phyloP scores from a whole-genome alignment of 2,329 filamentous ascomycete species.

The Sporothrix inflata region DNA sequence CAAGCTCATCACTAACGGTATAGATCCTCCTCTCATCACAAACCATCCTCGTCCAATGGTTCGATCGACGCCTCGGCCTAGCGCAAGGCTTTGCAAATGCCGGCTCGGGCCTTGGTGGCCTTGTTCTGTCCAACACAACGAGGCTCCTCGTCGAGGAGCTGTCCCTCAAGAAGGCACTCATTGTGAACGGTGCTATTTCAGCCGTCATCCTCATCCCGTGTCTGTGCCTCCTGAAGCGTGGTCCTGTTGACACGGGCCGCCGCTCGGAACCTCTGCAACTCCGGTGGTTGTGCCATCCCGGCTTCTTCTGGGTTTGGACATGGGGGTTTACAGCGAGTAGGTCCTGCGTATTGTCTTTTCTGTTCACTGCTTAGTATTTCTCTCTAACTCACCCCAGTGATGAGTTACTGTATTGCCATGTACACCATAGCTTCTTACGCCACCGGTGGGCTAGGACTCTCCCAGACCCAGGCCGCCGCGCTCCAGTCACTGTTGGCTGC shows the following conservation, averaged over 20 bases:
- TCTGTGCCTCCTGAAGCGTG: slow-evolving; percentile 11
- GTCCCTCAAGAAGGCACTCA: slow-evolving; percentile 14
- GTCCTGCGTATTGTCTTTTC: background rate
- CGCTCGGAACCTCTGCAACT: background rate
- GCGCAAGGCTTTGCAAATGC: slow-evolving; percentile 25
- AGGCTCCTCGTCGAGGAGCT: slow-evolving; percentile 21
- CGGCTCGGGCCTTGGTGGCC: slow-evolving; percentile 27
- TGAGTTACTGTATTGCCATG: slow-evolving; percentile 26
- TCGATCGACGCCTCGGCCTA: slow-evolving; percentile 23
- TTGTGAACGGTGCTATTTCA: slow-evolving; percentile 24
- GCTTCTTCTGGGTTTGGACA: slow-evolving; percentile 22
- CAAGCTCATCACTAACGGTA: background rate
- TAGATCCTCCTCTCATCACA: slow-evolving; percentile 21
- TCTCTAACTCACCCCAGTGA: background rate
- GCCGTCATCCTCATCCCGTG: slow-evolving; percentile 20
- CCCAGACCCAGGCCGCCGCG: slow-evolving; percentile 24
- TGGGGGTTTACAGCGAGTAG: slow-evolving; percentile 23
- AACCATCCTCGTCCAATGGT: slow-evolving; percentile 23
- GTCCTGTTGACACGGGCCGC: background rate
- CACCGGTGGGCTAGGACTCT: slow-evolving; percentile 25
- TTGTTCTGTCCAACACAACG: slow-evolving; percentile 27
- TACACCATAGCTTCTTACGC: slow-evolving; percentile 11
- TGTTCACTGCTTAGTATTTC: background rate
- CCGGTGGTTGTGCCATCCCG: slow-evolving; percentile 16
- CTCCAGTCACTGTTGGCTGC: slow-evolving; percentile 26